Evolutionary conservation across 441 rosid genomes (phyloP).

Genomic region (Pelargonium exstipulatum): DNA sequence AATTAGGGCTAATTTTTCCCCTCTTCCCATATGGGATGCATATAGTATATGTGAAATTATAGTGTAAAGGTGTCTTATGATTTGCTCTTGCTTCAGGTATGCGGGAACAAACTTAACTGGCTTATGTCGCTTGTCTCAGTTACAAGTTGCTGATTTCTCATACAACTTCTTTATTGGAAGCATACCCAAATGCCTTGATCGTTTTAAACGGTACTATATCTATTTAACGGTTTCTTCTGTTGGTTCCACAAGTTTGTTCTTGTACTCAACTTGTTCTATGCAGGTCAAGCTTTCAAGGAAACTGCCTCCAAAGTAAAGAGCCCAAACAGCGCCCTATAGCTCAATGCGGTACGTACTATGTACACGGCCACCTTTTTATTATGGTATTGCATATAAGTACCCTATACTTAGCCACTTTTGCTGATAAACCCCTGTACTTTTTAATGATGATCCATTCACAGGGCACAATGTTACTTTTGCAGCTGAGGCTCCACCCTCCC

Average conservation of each 20-base stretch:
- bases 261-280: conserved; percentile 17
- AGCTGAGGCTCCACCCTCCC: conserved; percentile 45
- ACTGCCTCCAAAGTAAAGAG: conserved; percentile 65
- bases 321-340: conserved; percentile 58
- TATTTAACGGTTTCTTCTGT: conserved; percentile 8
- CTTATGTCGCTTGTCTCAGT: conserved; percentile 61
- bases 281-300: conserved; percentile 89
- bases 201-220: conserved; percentile 56
- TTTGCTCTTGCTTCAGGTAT: conserved; percentile 42
- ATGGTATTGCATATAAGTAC: no score
- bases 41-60: no score
- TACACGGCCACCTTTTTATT: no score
- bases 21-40: no score
- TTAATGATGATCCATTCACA: no score
- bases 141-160: conserved; percentile 74
- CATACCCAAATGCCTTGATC: conserved; percentile 70
- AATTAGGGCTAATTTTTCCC: background rate
- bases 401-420: no score
- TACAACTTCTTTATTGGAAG: conserved; percentile 74
- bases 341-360: conserved; percentile 51
- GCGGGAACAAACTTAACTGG: conserved; percentile 47
- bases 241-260: background rate
- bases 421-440: no score
- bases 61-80: conserved; percentile 1
- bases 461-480: conserved; percentile 12